A percentile compares a stretch with the other conserved stretches of the same genome.
These are phyloP conservation scores for Gastrolobium villosum DNA, from an alignment of 306 rosid genomes.

Conservation along the genomic window DNA sequence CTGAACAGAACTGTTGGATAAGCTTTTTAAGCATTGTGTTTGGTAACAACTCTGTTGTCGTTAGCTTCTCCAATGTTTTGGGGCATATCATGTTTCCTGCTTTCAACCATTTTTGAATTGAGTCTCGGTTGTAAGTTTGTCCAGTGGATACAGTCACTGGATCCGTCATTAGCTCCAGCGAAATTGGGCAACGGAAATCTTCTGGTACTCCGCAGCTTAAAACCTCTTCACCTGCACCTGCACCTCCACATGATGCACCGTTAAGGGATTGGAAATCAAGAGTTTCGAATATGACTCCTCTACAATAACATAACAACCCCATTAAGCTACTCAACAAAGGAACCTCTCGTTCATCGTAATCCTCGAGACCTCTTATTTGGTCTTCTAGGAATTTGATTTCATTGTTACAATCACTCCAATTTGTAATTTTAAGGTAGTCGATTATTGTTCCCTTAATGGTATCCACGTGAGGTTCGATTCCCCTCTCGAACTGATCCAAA, in stretches of 20 bases:
- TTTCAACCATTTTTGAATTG: conserved; percentile 75
- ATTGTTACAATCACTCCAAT: conserved; percentile 28
- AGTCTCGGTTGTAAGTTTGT: conserved; percentile 77
- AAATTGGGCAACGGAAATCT: conserved; percentile 83
- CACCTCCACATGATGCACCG: too few species aligned
- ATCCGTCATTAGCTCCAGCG: conserved; percentile 76
- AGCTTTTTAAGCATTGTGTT: conserved; percentile 59
- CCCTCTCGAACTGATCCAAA: conserved; percentile 43
- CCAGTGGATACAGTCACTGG: conserved; percentile 87
- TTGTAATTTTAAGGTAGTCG: conserved; percentile 13
- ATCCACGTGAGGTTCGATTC: conserved; percentile 23
- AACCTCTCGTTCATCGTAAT: conserved; percentile 44
- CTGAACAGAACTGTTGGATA: conserved; percentile 57
- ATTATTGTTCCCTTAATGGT: not conserved
- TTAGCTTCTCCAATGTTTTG: conserved; percentile 70
- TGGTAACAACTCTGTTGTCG: conserved; percentile 57
- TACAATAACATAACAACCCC: conserved; percentile 64
- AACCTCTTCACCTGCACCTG: conserved; percentile 37
- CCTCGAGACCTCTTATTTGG: not conserved
- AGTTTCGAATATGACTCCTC: conserved; percentile 67
- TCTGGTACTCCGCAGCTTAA: conserved; percentile 53
- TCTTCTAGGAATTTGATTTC: conserved; percentile 40
- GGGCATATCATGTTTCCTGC: conserved; percentile 73
- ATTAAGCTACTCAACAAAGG: conserved; percentile 61
- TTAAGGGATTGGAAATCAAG: conserved; percentile 49